Conservation (phyloP, 176 grass and related monocot genomes). For the Elaeis guineensis region DNA sequence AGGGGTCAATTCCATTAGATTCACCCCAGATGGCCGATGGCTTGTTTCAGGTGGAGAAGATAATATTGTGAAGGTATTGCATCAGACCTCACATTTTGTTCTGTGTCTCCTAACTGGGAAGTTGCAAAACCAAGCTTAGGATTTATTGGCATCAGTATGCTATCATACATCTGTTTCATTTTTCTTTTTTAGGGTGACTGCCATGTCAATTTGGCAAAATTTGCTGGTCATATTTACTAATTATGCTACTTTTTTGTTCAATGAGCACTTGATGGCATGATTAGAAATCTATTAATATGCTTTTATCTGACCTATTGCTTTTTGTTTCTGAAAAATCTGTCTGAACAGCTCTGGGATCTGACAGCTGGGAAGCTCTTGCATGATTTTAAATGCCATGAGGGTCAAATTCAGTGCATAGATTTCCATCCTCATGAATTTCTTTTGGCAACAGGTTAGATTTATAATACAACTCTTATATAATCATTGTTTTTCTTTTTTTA, state of each 20-base stretch:
- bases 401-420: constrained; percentile 85
- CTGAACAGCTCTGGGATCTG: constrained; percentile 86
- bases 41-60: constrained; percentile 86
- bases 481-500: too few relatives aligned
- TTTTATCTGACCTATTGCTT: constrained; percentile 4
- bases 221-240: too few relatives aligned
- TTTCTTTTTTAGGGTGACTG: neutral
- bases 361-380: constrained; percentile 81
- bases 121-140: too few relatives aligned
- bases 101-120: neutral
- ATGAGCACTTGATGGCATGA: too few relatives aligned
- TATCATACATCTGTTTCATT: too few relatives aligned
- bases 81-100: neutral
- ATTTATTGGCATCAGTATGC: too few relatives aligned
- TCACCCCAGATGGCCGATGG: constrained; percentile 91
- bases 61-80: constrained; percentile 62
- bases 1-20: constrained; percentile 67
- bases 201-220: neutral
- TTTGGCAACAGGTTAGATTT: constrained; percentile 65
- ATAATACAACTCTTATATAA: too few relatives aligned
- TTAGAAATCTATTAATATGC: too few relatives aligned
- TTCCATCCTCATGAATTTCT: constrained; percentile 83
- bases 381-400: constrained; percentile 75
- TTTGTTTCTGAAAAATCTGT: neutral
- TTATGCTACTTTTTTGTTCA: too few relatives aligned